Percentiles rank a stretch among this genome's conserved stretches.
Evolutionary conservation across 2,329 filamentous ascomycete species (phyloP).

Genomic region (Botryotinia calthae): DNA sequence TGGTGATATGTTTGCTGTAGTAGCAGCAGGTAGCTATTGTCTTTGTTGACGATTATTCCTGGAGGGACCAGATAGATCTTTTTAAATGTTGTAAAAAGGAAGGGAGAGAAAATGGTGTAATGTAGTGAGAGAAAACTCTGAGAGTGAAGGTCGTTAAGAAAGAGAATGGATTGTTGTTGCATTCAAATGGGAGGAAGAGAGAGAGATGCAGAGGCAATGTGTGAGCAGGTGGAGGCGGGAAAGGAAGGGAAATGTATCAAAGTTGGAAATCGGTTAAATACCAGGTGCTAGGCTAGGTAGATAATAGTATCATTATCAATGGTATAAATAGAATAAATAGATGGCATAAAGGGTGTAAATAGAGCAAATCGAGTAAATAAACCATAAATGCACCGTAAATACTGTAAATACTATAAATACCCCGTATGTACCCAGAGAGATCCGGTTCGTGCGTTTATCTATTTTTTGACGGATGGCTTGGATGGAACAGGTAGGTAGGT

Average conservation of each 20-base stretch:
- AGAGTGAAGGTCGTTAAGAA: background rate
- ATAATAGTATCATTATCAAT: background rate
- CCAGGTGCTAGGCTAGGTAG: background rate
- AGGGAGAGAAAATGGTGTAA: background rate
- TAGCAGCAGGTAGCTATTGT: background rate
- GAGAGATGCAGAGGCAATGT: background rate
- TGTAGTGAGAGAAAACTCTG: background rate
- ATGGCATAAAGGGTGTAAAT: background rate
- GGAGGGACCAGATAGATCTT: background rate
- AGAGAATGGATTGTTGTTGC: background rate
- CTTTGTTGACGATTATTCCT: background rate
- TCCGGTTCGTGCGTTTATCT: background rate
- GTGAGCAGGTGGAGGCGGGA: slow-evolving; percentile 29
- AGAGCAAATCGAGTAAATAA: background rate
- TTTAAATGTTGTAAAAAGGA: background rate
- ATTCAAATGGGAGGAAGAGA: background rate
- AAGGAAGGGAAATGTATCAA: background rate
- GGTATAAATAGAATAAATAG: background rate
- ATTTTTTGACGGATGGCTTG: background rate
- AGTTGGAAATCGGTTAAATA: background rate
- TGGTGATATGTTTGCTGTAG: background rate
- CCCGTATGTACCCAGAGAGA: too few species aligned
- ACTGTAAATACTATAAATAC: too few species aligned
- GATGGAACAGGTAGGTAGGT: background rate
- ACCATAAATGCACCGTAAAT: too few species aligned